Percentiles rank a stretch among this genome's conserved stretches.
These are phyloP conservation scores for Ilex asprella DNA, from an alignment of 257 asterid species.

Conservation along the genomic window DNA sequence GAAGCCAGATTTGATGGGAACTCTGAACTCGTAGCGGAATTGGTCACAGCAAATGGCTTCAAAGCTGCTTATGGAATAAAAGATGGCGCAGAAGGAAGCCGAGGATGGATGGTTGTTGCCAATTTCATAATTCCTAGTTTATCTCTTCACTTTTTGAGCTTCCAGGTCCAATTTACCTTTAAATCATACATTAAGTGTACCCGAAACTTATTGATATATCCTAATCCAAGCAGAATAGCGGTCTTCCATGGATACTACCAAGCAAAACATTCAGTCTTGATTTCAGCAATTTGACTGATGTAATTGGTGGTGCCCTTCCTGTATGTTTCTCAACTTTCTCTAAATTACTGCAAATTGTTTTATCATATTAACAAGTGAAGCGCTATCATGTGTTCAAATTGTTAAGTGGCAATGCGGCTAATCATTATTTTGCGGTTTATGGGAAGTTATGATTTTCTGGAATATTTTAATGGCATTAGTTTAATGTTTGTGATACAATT, in stretches of 20 bases:
- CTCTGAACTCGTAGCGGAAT: constrained; percentile 96
- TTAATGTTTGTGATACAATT: neutral
- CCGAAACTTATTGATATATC: constrained; percentile 14
- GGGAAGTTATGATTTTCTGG: too few species aligned
- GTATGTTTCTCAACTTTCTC: constrained; percentile 14
- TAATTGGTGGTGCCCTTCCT: constrained; percentile 29
- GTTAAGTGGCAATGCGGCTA: too few species aligned
- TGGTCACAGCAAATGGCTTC: constrained; percentile 85
- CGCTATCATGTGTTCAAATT: neutral
- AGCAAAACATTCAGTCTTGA: constrained; percentile 46
- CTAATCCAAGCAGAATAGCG: constrained; percentile 64
- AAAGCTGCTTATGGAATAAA: constrained; percentile 90
- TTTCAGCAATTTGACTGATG: constrained; percentile 34
- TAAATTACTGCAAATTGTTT: neutral
- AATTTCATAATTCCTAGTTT: neutral
- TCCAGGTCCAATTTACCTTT: neutral
- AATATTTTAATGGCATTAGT: neutral
- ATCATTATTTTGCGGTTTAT: too few species aligned
- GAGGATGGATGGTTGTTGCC: constrained; percentile 65
- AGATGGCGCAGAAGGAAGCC: constrained; percentile 89
- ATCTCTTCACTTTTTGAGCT: neutral
- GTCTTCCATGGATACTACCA: constrained; percentile 83
- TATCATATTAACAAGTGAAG: too few species aligned
- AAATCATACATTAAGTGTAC: neutral
- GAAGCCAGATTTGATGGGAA: constrained; percentile 99